Evolutionary conservation across 1,284 basidiomycete genomes (phyloP), one percentile per base, ranked within the genome.

Genomic region (Leccinum solheimii): DNA sequence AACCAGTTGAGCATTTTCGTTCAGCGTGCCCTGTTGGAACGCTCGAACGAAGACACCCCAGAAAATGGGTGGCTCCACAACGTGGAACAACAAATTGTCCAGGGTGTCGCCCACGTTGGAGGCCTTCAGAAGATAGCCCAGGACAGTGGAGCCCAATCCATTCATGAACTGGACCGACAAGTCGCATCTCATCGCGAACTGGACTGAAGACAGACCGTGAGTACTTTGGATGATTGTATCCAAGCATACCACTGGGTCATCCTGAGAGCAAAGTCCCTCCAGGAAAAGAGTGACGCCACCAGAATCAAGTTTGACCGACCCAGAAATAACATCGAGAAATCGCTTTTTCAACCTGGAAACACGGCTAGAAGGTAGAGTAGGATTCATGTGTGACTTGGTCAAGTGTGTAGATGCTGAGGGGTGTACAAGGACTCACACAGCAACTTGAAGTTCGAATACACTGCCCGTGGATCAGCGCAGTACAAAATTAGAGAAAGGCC

Each of bases 11-110:
- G 72, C 76, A 1, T 71, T 60, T 10, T 75, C 75, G 5, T 73
- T 58, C 59, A 88, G 70, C 6, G 67, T 59, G 2, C 73, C 75
- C 8, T 64, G 62, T 21, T 69, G 62, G 61, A 85, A 83, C 0
- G 79, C 72, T 1, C 71, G 60, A 1, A 69, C 64, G 58, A 83
- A 80, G 6, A 69, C 62, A 11, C 66, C 62, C 83, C 83, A 86
- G 65, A 87, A 86, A 32, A 85, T 75, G 0, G 84, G 79, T 0
- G 86, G 85, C 0, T 85, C 78, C 1, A 82, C 79, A 10, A 87
- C 76, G 2, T 70, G 69, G 36, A 71, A 48, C 9, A 88, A 36
- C n/a, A 70, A 1, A 14, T 61, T 59, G 56, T 71, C 66, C n/a
- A 70, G 27, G 13, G 72, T 52, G 0, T 85, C 69, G 52, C 70